Evolutionary conservation across 2,329 filamentous ascomycete species (phyloP), one percentile per base, ranked within the genome.

Genomic region (Ceratocystis albifundus): DNA sequence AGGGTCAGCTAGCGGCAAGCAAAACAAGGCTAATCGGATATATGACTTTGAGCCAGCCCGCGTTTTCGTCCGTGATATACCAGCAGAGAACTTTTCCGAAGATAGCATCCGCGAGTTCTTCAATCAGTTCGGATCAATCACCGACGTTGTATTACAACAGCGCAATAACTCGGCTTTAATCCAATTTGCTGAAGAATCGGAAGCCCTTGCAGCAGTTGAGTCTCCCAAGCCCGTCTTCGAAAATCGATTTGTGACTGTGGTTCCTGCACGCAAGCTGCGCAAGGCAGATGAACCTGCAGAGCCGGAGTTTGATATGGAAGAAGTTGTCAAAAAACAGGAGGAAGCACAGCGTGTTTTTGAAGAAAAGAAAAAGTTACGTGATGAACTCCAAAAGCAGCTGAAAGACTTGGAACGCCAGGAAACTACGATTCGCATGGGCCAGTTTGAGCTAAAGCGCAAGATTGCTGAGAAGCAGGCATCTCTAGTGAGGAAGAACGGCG

Each of bases 161-260:
- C 82, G 86, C 72, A 86, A 86, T 72, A 80, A 82, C 53, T 74
- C 90, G 17, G 89, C 89, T 1, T 77, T 89, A 36, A 80, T 94
- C 69, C 88, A 85, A 70, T 94, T 81, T 71, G 81, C 84, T 63
- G 80, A 79, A 53, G 88, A 86, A 80, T 80, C 80, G 5, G 76
- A 83, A 15, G 89, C 89, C 15, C 83, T 85, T 68, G 81, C 82
- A 17, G 89, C 89, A 1, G 90, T 89, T 73, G 81, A 82, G 61
- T 91, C 87, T 7, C 89, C 89, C 0, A 90, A 90, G 72, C 86
- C 86, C 61, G 86, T 94, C 57, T 94, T 93, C 72, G 88, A 92
- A 71, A 94, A 93, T 70, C 81, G 89, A 10, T 94, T 94, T 71
- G 89, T 94, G 62, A 92, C 90, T 71, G 87, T 93, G 28, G 50